phyloP scores from a whole-genome alignment of 1,139 yeast species.

The Pichia sp. region DNA sequence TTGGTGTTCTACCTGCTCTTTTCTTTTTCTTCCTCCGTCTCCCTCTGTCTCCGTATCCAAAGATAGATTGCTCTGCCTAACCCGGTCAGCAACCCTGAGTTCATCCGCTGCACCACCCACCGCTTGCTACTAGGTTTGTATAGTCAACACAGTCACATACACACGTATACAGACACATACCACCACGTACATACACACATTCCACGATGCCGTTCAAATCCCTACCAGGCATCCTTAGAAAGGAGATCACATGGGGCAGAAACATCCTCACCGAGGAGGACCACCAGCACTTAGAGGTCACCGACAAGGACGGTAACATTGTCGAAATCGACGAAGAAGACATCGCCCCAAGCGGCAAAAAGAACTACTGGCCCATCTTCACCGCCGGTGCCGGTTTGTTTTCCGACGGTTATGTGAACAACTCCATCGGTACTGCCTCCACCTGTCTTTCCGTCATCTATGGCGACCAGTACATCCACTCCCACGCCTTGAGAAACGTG shows the following conservation, averaged over 20 bases:
- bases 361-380: constrained; percentile 62
- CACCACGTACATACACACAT: not conserved
- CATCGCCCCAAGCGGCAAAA: constrained; percentile 24
- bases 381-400: constrained; percentile 90
- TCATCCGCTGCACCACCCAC: too few relatives aligned
- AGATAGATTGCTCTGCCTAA: not conserved
- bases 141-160: too few relatives aligned
- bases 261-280: constrained; percentile 20
- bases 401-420: constrained; percentile 87
- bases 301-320: constrained; percentile 22
- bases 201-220: constrained; percentile 30
- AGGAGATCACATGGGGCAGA: constrained; percentile 40
- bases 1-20: not conserved
- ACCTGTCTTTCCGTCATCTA: constrained; percentile 64
- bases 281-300: constrained; percentile 19
- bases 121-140: too few relatives aligned
- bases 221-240: constrained; percentile 42
- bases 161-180: not conserved
- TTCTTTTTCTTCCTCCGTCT: not conserved
- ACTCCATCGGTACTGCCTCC: constrained; percentile 71
- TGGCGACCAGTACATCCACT: constrained; percentile 55
- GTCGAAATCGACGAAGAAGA: constrained; percentile 25
- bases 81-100: too few relatives aligned
- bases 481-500: constrained; percentile 70
- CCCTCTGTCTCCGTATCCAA: not conserved